phyloP scores from a whole-genome alignment of 2,329 filamentous ascomycete genomes.

The Passalora sequoiae region DNA sequence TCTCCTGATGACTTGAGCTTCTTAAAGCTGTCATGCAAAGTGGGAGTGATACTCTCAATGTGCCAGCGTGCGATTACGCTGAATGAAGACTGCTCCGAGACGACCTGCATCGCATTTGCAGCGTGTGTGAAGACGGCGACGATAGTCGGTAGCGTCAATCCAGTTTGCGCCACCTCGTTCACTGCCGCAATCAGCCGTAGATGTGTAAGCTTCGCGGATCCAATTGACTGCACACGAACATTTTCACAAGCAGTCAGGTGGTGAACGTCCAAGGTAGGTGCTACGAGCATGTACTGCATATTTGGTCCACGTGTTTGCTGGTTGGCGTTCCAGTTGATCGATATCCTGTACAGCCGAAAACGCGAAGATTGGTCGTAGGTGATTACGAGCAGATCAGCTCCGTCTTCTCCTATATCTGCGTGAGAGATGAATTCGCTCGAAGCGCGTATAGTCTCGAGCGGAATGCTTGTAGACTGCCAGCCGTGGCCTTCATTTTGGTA shows the following conservation, averaged over 20 bases:
- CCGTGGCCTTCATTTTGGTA: constrained; percentile 69
- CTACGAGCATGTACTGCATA: constrained; percentile 23
- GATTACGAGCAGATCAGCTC: constrained; percentile 56
- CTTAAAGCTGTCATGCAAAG: constrained; percentile 35
- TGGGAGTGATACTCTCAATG: constrained; percentile 48
- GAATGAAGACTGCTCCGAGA: constrained; percentile 60
- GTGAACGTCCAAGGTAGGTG: constrained; percentile 29
- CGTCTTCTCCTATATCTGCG: constrained; percentile 60
- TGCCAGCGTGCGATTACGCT: constrained; percentile 83
- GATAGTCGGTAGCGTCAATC: constrained; percentile 46
- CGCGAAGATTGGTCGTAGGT: constrained; percentile 66
- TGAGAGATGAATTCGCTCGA: constrained; percentile 70
- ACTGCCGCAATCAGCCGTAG: constrained; percentile 44
- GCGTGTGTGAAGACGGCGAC: constrained; percentile 65
- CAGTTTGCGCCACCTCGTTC: constrained; percentile 51
- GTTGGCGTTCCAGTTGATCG: constrained; percentile 65
- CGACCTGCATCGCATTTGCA: constrained; percentile 31
- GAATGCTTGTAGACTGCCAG: constrained; percentile 64
- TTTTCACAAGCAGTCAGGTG: constrained; percentile 27
- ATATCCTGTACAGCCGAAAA: constrained; percentile 67
- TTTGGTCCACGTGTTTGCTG: constrained; percentile 33
- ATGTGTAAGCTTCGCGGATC: constrained; percentile 24
- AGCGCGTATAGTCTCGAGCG: constrained; percentile 41
- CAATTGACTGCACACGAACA: constrained; percentile 25
- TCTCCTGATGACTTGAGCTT: constrained; percentile 27